Evolutionary conservation across 345 rosid species (phyloP).

Genomic region (Melaleuca alternifolia): DNA sequence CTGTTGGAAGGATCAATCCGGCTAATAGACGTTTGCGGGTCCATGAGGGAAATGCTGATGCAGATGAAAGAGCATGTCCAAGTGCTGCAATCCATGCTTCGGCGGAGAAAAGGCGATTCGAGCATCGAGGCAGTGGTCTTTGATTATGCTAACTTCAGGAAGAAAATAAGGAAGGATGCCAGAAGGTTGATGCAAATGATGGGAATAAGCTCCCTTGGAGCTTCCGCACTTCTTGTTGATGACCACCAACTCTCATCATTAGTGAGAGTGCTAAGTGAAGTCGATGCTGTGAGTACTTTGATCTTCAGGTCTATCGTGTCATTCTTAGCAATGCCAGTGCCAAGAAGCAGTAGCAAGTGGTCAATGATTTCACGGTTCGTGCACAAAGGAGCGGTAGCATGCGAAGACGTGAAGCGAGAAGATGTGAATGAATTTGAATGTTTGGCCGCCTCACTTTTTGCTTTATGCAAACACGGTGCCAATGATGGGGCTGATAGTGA

Average conservation of each 20-base stretch:
- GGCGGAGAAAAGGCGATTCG: constrained; percentile 41
- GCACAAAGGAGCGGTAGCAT: constrained; percentile 14
- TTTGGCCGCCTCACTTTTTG: constrained; percentile 17
- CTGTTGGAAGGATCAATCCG: constrained; percentile 50
- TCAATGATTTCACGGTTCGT: constrained; percentile 30
- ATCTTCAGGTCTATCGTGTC: constrained; percentile 36
- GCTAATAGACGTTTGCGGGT: constrained; percentile 52
- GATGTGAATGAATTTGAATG: constrained; percentile 33
- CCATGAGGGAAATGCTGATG: constrained; percentile 36
- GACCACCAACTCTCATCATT: constrained; percentile 26
- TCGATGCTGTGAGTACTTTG: constrained; percentile 15
- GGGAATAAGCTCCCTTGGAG: neutral
- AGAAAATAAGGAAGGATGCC: constrained; percentile 44
- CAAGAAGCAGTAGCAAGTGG: constrained; percentile 29
- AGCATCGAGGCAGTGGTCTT: constrained; percentile 14
- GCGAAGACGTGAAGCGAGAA: constrained; percentile 21
- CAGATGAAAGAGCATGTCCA: constrained; percentile 39
- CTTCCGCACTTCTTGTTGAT: neutral
- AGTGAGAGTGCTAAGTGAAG: constrained; percentile 32
- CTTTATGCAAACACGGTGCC: neutral
- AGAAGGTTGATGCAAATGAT: constrained; percentile 12
- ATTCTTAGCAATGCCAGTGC: constrained; percentile 19
- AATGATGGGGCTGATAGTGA: neutral
- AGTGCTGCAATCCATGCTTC: constrained; percentile 42
- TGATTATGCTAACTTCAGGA: constrained; percentile 23